Base-by-base conservation (phyloP, 2,329 filamentous ascomycete genomes). In the Helminthosporium solani region DNA sequence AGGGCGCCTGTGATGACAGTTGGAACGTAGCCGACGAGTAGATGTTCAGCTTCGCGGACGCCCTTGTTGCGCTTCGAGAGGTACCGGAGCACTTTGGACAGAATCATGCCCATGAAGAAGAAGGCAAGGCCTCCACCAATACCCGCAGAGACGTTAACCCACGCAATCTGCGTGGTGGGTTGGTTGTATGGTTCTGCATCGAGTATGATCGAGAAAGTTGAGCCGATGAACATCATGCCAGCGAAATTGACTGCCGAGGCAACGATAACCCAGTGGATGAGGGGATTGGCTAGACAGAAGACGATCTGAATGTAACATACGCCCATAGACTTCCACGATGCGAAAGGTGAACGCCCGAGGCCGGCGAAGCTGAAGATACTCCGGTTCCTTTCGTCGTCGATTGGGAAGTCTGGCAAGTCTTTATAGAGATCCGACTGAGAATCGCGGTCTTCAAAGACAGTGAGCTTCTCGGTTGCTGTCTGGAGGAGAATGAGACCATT, bases 401-500 rank as follows among this genome's bases (percentile, higher is more conserved):
- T 19, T 18, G 27, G 61, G 51, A 25, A 52, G 20, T 16, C 54
- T 1, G 62, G 62, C 0, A 65, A 50, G 23, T 64, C 57, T 27
- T 54, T 52, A 39, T 63, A 64, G 25, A 64, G 47, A 9, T 54
- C 46, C 0, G 61, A 61, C 9, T 64, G 56, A 2, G 52, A 47
- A 2, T 66, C 62, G 49, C 58, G 60, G 19, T 70, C 63, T 25
- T 67, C 53, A 52, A 70, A 73, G 20, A 73, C 61, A 5, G 58
- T 64, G 11, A 73, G 57, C 44, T 68, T 73, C 49, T 73, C 72
- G 0, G 67, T 67, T 2, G 63, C 64, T 12, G 57, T 65, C 47
- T 74, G 71, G 1, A 70, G 41, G 3, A 74, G 45, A 3, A 73
- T 69, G 18, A 68, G 67, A 2, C 72, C 72, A 47, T 74, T 65